Conservation (phyloP, 768 basidiomycete species). For the Boletus fagicola region DNA sequence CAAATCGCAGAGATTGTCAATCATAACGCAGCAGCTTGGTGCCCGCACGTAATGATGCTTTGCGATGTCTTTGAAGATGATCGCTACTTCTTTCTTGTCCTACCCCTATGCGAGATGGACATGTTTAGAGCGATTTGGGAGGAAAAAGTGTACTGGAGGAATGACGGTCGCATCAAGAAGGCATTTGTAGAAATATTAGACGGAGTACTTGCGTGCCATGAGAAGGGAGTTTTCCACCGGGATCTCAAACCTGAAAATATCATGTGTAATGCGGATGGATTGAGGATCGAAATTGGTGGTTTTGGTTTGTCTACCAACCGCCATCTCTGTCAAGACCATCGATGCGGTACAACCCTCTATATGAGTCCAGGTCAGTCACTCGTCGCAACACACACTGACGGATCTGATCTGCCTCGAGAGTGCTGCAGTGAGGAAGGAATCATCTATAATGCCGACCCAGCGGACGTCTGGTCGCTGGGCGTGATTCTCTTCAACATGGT, state of each 20-base stretch:
- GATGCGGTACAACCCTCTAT: slow-evolving; percentile 45
- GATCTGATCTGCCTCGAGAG: too few species aligned
- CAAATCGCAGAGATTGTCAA: slow-evolving; percentile 52
- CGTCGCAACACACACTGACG: background rate
- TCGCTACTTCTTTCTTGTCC: slow-evolving; percentile 61
- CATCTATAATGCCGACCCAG: background rate
- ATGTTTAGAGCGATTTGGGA: slow-evolving; percentile 60
- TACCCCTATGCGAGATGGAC: slow-evolving; percentile 56
- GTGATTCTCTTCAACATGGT: background rate
- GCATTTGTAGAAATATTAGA: slow-evolving; percentile 77
- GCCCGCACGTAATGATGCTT: slow-evolving; percentile 61
- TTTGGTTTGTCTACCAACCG: slow-evolving; percentile 67
- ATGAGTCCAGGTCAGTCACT: slow-evolving; percentile 64
- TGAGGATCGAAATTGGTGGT: slow-evolving; percentile 59
- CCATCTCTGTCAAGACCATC: slow-evolving; percentile 2
- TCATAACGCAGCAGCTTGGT: background rate
- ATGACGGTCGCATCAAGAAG: slow-evolving; percentile 58
- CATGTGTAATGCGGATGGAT: slow-evolving; percentile 55
- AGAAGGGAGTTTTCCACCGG: slow-evolving; percentile 70
- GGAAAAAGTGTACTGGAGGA: slow-evolving; percentile 47
- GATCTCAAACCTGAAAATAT: slow-evolving; percentile 88
- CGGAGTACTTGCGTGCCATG: slow-evolving; percentile 73
- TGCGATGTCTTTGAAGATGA: slow-evolving; percentile 59
- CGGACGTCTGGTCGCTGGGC: background rate
- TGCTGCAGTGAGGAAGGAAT: too few species aligned